Evolutionary conservation across 306 rosid genomes (phyloP), one percentile per base, ranked within the genome.

Genomic region (Vigna unguiculata): DNA sequence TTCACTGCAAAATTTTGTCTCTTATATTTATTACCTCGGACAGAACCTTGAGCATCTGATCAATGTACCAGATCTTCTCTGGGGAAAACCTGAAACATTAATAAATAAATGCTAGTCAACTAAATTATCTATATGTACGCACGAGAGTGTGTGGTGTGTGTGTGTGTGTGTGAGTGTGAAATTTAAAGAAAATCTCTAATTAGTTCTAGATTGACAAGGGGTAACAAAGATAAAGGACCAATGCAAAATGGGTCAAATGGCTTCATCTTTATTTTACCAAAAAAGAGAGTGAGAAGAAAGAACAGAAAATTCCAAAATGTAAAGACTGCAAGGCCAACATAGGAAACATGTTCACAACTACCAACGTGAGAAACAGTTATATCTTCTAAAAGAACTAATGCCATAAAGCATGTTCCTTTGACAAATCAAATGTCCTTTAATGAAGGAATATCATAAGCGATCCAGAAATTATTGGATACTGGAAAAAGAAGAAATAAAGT

Each of bases 1-100:
- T 57, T 75, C 61, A 65, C 61, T 43, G 59, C 65, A 79, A 82
- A 65, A 45, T 60, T 36, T 71, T 67, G 82, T 78, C 68, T 72
- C 81, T 34, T 51, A 74, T 75, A 77, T 84, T 84, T 88, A 85
- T 95, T 40, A 95, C 99, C 99, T 95, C 97, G 54, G 92, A 85
- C 78, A 95, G 92, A 92, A 95, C 99, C 89, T 89, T 92, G 40
- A 95, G 97, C 99, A 95, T 95, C 91, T 89, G 97, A 83, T 95
- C 97, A 60, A 95, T 87, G 86, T 95, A 95, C 99, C 99, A 95
- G 69, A 95, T 90, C 91, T 92, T 95, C 90, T 92, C 97, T 0
- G 89, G 93, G 83, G 99, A 89, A 88, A 90, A 91, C 93, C 99
- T 95, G 83, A 77, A 86, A 68, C 86, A 78, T 41, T 79, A 92